Evolutionary conservation across 768 basidiomycete species (phyloP), one percentile per base, ranked within the genome.

Genomic region (Pisolithus sp.): DNA sequence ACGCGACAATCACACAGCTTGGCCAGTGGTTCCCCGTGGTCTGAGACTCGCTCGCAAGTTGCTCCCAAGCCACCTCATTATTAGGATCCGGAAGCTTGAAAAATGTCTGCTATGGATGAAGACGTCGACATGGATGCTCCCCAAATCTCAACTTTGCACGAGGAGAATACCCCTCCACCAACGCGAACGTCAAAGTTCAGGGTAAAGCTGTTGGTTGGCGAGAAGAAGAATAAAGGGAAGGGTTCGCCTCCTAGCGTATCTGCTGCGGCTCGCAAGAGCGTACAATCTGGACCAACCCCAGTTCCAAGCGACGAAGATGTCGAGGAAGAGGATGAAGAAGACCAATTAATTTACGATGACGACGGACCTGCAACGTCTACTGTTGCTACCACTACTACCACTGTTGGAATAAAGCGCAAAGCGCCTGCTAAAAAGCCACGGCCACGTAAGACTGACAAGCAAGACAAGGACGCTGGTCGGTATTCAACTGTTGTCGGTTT

Each of bases 331-430:
- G 78, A 78, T 0, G 85, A 86, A 64, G 85, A 88, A 68, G 87
- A 90, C 71, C 82, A 89, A 59, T 78, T 89, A 57, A 83, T 89
- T 58, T 87, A 90, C 66, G 87, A 87, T 53, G 83, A 85, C 53
- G 67, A 75, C 41, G 75, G 62, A 47, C 61, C 58, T 18, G 61
- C 65, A 20, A 51, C 61, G 39, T 54, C 65, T 53, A 63, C 68
- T 53, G 59, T 61, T 2, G 57, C 64, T 17, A 52, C 63, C 49
- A 48, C 64, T 31, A 49, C 58, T 30, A 57, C 57, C 30, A 56
- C 65, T 41, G 72, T 79, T 30, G 60, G 71, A 40, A 68, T 74
- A 54, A 82, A 81, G 61, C 75, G 74, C 48, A 83, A 78, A 64
- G 63, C 73, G 37, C 67, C 76, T 34, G 64, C 65, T 36, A 68